phyloP scores from a whole-genome alignment of 768 basidiomycete genomes.

The Brasilioporus rufonigricans region DNA sequence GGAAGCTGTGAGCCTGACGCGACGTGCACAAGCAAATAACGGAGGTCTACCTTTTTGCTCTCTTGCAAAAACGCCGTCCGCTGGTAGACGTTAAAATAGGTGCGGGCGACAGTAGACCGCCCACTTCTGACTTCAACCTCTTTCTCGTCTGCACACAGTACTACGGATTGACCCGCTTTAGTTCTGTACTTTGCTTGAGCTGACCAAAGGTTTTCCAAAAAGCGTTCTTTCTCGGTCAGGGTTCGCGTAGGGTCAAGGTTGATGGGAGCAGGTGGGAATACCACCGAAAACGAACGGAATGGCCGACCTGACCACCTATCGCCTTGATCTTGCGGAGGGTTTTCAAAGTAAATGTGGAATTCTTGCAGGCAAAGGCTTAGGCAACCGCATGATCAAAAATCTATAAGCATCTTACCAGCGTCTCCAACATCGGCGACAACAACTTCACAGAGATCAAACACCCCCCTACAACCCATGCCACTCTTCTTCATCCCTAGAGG shows the following conservation, averaged over 20 bases:
- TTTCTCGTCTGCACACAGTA: constrained; percentile 65
- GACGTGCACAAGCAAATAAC: background rate
- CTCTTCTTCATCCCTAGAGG: constrained; percentile 70
- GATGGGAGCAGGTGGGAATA: constrained; percentile 66
- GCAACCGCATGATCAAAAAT: background rate
- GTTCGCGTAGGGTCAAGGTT: constrained; percentile 66
- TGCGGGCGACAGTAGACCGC: constrained; percentile 62
- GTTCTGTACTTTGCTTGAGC: constrained; percentile 82
- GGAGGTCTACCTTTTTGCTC: constrained; percentile 62
- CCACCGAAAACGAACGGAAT: constrained; percentile 75
- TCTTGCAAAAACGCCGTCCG: constrained; percentile 77
- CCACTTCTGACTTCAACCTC: constrained; percentile 72
- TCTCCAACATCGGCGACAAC: constrained; percentile 84
- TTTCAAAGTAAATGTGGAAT: constrained; percentile 82
- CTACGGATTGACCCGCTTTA: constrained; percentile 68
- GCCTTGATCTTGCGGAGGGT: constrained; percentile 73
- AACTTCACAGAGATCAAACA: constrained; percentile 81
- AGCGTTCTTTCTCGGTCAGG: constrained; percentile 70
- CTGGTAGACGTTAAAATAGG: constrained; percentile 91
- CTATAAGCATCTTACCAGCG: constrained; percentile 53
- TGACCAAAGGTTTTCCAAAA: constrained; percentile 87
- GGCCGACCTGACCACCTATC: constrained; percentile 89
- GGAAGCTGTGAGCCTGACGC: constrained; percentile 5
- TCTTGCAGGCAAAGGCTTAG: constrained; percentile 45
- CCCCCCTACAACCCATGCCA: constrained; percentile 80